Base-by-base conservation (phyloP, 441 rosid genomes). In the Gossypium gossypioides region DNA sequence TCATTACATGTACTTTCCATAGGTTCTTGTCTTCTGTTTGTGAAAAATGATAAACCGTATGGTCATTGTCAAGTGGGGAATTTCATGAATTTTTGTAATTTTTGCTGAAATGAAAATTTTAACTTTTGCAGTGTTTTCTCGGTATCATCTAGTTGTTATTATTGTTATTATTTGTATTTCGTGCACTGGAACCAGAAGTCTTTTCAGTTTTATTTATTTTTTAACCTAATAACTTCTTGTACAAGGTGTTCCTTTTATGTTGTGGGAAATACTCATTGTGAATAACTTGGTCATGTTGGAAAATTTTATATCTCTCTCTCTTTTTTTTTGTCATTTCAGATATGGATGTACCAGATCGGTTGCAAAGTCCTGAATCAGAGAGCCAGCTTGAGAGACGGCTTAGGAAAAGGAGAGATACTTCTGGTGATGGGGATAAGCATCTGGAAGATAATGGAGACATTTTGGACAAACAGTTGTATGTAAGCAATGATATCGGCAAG, bases 341-440 rank as follows among this genome's bases (percentile, higher is more conserved):
- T 21, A 76, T 79, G 5, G 84, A 77, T 80, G 74, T 80, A 22
- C 81, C 79, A 65, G 87, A 85, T 73, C 76, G 12, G 6, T 77
- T 84, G 77, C 85, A 51, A 73, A 85, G 84, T 74, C 81, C 86
- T 44, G 93, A 87, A 59, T 52, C 82, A 0, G 93, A 92, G 48
- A 89, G 72, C 77, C 81, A 76, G 67, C 68, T 74, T 67, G 97
- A 90, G 74, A 87, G 86, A 67, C 87, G 87, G 46, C 79, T 70
- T 70, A 84, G 90, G 87, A 92, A 84, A 77, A 90, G 79, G 86
- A 82, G 82, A 74, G 96, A 86, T 81, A 85, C 80, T 76, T 84
- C 86, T 80, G 85, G 82, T 75, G 84, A 80, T 68, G 85, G 81
- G 71, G 86, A 86, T 70, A 88, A 84, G 79, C 88, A 83, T 77